Conservation (phyloP, 176 grass and related monocot genomes). For the Zoysia pacifica region DNA sequence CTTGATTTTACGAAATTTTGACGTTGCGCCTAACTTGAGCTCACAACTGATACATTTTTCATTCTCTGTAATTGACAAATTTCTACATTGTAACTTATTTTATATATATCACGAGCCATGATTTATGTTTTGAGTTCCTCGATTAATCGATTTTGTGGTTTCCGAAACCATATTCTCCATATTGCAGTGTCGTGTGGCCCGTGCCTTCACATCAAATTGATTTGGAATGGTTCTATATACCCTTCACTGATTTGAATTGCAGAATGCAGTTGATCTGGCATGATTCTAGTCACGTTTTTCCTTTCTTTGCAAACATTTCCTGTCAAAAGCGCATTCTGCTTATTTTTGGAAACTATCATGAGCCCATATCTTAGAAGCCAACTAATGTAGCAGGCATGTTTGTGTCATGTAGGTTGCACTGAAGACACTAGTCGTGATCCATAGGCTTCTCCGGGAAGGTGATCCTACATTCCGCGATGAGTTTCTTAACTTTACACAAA, state of each 20-base stretch:
- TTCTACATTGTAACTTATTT: neutral
- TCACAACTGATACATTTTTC: neutral
- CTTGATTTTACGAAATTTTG: neutral
- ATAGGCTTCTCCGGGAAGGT: constrained; percentile 89
- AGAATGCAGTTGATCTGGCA: constrained; percentile 17
- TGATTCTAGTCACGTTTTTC: neutral
- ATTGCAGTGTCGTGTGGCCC: neutral
- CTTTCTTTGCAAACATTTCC: neutral
- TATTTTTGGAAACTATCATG: constrained; percentile 7
- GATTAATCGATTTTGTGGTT: constrained; percentile 4
- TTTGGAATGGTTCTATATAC: neutral
- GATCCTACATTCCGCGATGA: constrained; percentile 90
- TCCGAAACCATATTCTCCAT: neutral
- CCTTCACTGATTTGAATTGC: neutral
- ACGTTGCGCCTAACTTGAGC: neutral
- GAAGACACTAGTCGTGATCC: constrained; percentile 91
- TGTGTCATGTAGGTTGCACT: constrained; percentile 71
- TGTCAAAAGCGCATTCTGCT: neutral
- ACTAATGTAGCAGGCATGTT: constrained; percentile 30
- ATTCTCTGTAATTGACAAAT: neutral
- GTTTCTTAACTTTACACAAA: constrained; percentile 88
- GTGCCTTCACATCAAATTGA: neutral
- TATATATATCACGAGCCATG: neutral
- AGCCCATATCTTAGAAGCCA: neutral
- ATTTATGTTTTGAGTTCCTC: neutral